Evolutionary conservation across 2,329 filamentous ascomycete genomes (phyloP), one percentile per base, ranked within the genome.

Genomic region (Amesomyces nigricolor): DNA sequence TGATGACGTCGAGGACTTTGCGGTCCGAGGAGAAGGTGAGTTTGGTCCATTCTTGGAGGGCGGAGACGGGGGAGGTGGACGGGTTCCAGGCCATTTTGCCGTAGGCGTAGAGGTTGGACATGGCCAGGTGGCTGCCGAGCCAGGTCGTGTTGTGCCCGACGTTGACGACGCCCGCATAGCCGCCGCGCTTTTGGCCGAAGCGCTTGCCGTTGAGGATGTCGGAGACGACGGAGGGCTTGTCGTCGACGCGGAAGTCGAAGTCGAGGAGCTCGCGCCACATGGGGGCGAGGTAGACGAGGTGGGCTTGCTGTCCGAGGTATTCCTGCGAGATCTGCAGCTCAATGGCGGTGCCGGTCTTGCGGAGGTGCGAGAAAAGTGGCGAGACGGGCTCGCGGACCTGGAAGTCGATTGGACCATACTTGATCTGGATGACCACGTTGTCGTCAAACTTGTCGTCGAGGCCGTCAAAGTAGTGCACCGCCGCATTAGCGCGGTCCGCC

Each of bases 321-420:
- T 89, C 86, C 63, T 87, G 86, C 0, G 79, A 77, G 16, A 89
- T 76, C 64, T 88, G 77, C 2, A 88, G 72, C 66, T 89, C 86
- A 38, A 88, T 81, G 0, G 82, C 81, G 10, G 69, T 67, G 19
- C 65, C 67, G 0, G 77, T 80, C 43, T 75, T 61, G 5, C 58
- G 63, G 13, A 80, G 64, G 49, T 77, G 71, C 1, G 76, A 76
- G 59, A 89, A 87, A 1, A 89, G 70, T 0, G 86, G 85, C 4
- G 81, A 86, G 1, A 77, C 70, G 1, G 86, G 81, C 66, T 88
- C 86, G 37, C 86, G 79, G 10, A 88, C 82, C 63, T 88, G 86
- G 67, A 89, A 88, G 64, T 89, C 86, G 57, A 88, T 88, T 0
- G 86, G 85, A 0, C 86, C 86, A 59, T 85, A 87, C 68, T 89